Conservation (phyloP, 2,329 filamentous ascomycete species). For the Akanthomyces muscarius region DNA sequence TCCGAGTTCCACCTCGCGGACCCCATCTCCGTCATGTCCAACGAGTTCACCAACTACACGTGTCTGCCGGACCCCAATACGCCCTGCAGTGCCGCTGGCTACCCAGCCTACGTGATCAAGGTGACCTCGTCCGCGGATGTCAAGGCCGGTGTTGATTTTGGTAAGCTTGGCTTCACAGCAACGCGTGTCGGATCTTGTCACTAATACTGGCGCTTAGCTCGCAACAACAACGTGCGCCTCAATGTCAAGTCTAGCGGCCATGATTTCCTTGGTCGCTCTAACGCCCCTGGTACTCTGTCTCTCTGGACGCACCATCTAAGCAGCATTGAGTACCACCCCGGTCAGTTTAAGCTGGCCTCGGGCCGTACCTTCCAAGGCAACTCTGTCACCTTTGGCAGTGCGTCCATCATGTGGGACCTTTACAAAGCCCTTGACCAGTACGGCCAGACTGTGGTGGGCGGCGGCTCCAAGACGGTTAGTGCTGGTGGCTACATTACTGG, state of each 20-base stretch:
- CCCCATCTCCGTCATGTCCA: slow-evolving; percentile 31
- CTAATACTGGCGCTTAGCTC: slow-evolving; percentile 27
- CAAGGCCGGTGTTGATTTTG: slow-evolving; percentile 39
- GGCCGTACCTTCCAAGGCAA: slow-evolving; percentile 39
- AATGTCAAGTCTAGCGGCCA: slow-evolving; percentile 40
- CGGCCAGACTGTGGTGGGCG: slow-evolving; percentile 50
- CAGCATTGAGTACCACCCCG: slow-evolving; percentile 34
- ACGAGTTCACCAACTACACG: slow-evolving; percentile 47
- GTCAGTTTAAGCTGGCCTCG: slow-evolving; percentile 40
- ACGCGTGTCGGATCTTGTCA: background rate
- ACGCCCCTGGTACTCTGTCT: slow-evolving; percentile 47
- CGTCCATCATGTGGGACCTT: slow-evolving; percentile 47
- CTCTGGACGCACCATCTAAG: slow-evolving; percentile 51
- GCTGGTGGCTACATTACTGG: slow-evolving; percentile 59
- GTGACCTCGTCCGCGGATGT: slow-evolving; percentile 32
- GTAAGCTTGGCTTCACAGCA: slow-evolving; percentile 23
- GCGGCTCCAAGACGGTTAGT: slow-evolving; percentile 52
- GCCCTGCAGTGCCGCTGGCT: slow-evolving; percentile 33
- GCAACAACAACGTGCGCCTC: slow-evolving; percentile 40
- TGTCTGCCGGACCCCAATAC: slow-evolving; percentile 40
- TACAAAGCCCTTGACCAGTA: slow-evolving; percentile 42
- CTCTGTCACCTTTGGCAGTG: slow-evolving; percentile 51
- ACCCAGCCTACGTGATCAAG: slow-evolving; percentile 35
- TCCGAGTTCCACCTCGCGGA: slow-evolving; percentile 28
- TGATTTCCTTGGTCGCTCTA: slow-evolving; percentile 42